phyloP scores from a whole-genome alignment of 164 flowering plant species.

The Sedum album region DNA sequence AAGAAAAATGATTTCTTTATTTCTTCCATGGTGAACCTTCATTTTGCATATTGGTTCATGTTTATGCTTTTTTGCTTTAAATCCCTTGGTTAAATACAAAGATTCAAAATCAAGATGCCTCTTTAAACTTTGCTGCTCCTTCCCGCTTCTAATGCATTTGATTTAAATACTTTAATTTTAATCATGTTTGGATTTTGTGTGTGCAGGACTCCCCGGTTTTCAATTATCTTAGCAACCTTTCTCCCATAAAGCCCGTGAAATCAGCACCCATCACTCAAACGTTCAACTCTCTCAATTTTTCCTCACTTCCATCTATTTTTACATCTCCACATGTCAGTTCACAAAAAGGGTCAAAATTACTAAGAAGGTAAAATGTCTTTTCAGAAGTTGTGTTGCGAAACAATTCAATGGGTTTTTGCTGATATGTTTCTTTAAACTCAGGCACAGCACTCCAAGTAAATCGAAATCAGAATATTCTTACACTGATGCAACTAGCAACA shows the following conservation, averaged over 20 bases:
- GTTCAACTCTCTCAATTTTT: constrained; percentile 57
- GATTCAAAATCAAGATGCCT: background rate
- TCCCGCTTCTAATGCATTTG: background rate
- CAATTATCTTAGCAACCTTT: constrained; percentile 75
- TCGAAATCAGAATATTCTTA: constrained; percentile 43
- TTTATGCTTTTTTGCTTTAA: background rate
- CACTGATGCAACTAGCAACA: constrained; percentile 23
- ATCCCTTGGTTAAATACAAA: background rate
- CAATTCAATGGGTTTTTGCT: background rate
- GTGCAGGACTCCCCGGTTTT: constrained; percentile 96
- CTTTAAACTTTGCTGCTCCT: background rate
- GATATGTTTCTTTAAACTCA: constrained; percentile 19
- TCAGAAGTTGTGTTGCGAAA: background rate
- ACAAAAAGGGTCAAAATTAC: constrained; percentile 49
- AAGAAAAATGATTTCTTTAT: no score
- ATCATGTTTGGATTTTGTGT: background rate
- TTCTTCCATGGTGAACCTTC: no score
- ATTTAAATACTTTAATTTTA: background rate
- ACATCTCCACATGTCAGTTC: constrained; percentile 76
- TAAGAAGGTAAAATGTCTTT: constrained; percentile 38
- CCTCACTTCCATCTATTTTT: constrained; percentile 77
- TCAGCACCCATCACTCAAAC: constrained; percentile 55
- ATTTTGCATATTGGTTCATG: background rate
- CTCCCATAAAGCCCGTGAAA: constrained; percentile 82
- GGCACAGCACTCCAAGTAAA: constrained; percentile 45